Conservation (phyloP, 139 green algal species). For the Chlamydomonas applanata region DNA sequence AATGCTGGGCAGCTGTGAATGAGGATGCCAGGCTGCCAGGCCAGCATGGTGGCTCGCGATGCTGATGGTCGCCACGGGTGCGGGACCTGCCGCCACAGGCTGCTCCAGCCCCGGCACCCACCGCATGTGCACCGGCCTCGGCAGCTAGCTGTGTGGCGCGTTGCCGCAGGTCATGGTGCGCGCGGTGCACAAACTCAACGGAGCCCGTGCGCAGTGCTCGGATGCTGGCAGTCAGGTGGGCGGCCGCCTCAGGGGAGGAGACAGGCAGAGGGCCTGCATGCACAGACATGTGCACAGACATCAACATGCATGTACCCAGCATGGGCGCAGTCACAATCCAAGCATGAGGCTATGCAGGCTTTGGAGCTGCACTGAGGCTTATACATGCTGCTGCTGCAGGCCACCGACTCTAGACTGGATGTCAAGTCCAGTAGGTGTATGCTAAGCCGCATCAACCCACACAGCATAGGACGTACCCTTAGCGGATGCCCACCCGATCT, state of each 20-base stretch:
- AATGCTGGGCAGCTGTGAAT: no score
- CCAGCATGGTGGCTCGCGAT: no score
- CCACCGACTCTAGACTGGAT: background rate
- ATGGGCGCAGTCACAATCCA: no score
- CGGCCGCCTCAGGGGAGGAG: background rate
- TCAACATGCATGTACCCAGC: no score
- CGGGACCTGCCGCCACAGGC: no score
- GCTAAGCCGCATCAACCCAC: background rate
- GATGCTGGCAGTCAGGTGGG: constrained; percentile 7
- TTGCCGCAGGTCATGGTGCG: constrained; percentile 10
- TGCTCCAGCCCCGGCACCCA: background rate
- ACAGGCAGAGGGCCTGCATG: background rate
- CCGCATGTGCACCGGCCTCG: background rate
- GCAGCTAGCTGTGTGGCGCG: constrained; percentile 6
- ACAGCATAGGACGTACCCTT: background rate
- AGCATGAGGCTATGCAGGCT: background rate
- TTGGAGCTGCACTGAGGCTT: background rate
- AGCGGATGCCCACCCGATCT: background rate
- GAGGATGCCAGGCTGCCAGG: no score
- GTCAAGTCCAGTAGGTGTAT: background rate
- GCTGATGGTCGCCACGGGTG: no score
- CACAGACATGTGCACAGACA: background rate
- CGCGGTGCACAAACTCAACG: constrained; percentile 18
- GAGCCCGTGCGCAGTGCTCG: background rate
- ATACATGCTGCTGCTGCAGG: background rate